Percentiles rank a stretch among this genome's conserved stretches.
These are phyloP conservation scores for Polyplosphaeria fusca DNA, from an alignment of 495 filamentous ascomycete species.

Conservation along the genomic window DNA sequence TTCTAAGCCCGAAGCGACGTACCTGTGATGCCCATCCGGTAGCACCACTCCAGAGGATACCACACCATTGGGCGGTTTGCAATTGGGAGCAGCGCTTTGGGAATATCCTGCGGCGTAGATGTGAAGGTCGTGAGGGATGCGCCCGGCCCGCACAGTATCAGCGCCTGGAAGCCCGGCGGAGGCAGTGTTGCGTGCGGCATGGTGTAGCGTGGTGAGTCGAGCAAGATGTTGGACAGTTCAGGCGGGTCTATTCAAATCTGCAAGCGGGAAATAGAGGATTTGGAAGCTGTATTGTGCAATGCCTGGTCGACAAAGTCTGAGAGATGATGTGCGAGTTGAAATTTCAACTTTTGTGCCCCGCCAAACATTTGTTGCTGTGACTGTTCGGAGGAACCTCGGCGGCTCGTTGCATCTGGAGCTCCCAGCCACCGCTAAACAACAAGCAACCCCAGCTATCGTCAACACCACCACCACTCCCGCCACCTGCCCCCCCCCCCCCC, in stretches of 20 bases:
- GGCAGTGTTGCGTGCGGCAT: conserved; percentile 75
- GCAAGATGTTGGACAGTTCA: background rate
- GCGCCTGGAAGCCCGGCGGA: conserved; percentile 79
- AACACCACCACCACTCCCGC: conserved; percentile 14
- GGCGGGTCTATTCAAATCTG: background rate
- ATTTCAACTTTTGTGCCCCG: conserved; percentile 6
- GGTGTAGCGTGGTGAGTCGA: conserved; percentile 2
- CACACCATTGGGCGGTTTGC: conserved; percentile 96
- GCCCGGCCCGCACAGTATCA: conserved; percentile 91
- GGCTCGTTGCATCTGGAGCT: background rate
- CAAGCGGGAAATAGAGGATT: background rate
- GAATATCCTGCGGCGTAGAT: conserved; percentile 79
- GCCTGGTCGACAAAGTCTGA: too few relatives aligned
- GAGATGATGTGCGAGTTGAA: background rate
- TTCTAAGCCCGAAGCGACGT: conserved; percentile 24
- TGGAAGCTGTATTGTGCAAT: background rate
- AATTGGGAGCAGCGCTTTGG: conserved; percentile 86
- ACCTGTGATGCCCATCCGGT: conserved; percentile 80
- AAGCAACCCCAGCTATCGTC: conserved; percentile 6
- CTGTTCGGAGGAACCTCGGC: conserved; percentile 7
- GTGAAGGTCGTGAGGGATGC: conserved; percentile 90
- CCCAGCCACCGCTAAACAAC: conserved; percentile 10
- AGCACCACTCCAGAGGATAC: conserved; percentile 90
- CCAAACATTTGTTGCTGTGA: conserved; percentile 21
- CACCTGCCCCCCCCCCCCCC: conserved; percentile 20